Conservation (phyloP, 2,329 filamentous ascomycete species). For the Hypomyces perniciosus region DNA sequence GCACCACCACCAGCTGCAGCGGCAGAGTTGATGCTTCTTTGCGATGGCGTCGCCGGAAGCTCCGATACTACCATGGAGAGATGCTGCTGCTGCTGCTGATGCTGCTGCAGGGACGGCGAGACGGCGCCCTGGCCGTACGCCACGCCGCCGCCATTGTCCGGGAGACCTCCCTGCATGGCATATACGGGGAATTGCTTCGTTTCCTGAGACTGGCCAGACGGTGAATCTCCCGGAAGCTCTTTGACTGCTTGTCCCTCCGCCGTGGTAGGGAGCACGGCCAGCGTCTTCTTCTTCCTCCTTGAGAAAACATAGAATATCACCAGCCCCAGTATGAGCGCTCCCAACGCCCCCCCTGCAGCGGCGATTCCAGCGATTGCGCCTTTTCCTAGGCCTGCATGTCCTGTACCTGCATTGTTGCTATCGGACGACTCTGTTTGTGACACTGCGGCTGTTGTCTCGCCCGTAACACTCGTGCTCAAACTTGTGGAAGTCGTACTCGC, state of each 20-base stretch:
- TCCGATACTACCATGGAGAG: slow-evolving; percentile 2
- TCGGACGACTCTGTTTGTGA: not conserved
- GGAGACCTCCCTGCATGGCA: too few species aligned
- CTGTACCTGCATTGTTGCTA: not conserved
- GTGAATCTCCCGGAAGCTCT: too few species aligned
- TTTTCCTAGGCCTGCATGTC: not conserved
- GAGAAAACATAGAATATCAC: not conserved
- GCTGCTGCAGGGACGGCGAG: too few species aligned
- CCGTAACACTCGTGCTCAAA: not conserved
- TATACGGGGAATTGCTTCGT: too few species aligned
- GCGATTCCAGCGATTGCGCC: slow-evolving; percentile 7
- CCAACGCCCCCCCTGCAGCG: not conserved
- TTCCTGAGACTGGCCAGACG: too few species aligned
- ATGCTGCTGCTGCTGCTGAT: not conserved
- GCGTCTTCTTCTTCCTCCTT: not conserved
- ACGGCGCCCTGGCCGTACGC: too few species aligned
- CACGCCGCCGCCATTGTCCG: too few species aligned
- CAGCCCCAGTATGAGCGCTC: not conserved
- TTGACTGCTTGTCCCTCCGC: too few species aligned
- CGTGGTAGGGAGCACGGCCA: too few species aligned
- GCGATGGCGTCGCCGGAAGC: slow-evolving; percentile 6
- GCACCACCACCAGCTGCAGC: not conserved
- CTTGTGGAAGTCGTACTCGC: not conserved
- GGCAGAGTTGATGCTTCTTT: not conserved
- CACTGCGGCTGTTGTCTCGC: not conserved